These are phyloP conservation scores for Orbilia ellipsospora DNA, from an alignment of 2,329 filamentous ascomycete genomes.

Conservation along the genomic window DNA sequence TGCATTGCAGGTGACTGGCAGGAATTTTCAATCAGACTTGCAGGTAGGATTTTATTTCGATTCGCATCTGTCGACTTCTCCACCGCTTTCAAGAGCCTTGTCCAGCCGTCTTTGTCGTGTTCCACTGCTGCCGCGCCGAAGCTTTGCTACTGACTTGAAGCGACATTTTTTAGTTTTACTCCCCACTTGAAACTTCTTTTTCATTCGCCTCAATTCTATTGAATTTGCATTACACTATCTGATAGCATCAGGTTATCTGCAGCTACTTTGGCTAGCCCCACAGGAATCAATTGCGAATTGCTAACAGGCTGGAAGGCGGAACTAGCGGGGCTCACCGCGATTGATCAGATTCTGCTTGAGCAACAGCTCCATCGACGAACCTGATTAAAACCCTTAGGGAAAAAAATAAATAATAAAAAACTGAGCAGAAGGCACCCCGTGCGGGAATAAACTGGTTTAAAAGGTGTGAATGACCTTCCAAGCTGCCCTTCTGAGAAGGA, in stretches of 20 bases:
- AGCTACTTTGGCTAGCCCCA: background rate
- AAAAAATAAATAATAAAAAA: constrained; percentile 3
- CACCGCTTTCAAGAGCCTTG: constrained; percentile 19
- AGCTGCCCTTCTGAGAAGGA: constrained; percentile 56
- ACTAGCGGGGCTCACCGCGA: constrained; percentile 1
- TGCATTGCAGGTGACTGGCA: constrained; percentile 38
- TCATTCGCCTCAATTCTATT: background rate
- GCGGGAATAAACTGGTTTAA: constrained; percentile 12
- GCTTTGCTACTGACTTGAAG: constrained; percentile 7
- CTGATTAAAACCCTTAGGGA: background rate
- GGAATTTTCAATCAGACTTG: constrained; percentile 31
- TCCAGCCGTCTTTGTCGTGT: constrained; percentile 28
- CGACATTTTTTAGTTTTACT: background rate
- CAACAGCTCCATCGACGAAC: background rate
- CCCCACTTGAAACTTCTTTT: constrained; percentile 9
- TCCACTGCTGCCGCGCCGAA: background rate
- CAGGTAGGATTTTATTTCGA: constrained; percentile 6
- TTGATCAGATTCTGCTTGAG: constrained; percentile 7
- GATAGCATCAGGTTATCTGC: background rate
- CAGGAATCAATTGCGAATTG: background rate
- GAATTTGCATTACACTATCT: background rate
- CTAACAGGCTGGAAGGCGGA: constrained; percentile 2
- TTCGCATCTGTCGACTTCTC: constrained; percentile 4
- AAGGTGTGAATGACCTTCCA: constrained; percentile 49
- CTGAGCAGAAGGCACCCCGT: background rate